Conservation (phyloP, 192 early-diverging fungal genomes). For the Coemansia sp. region DNA sequence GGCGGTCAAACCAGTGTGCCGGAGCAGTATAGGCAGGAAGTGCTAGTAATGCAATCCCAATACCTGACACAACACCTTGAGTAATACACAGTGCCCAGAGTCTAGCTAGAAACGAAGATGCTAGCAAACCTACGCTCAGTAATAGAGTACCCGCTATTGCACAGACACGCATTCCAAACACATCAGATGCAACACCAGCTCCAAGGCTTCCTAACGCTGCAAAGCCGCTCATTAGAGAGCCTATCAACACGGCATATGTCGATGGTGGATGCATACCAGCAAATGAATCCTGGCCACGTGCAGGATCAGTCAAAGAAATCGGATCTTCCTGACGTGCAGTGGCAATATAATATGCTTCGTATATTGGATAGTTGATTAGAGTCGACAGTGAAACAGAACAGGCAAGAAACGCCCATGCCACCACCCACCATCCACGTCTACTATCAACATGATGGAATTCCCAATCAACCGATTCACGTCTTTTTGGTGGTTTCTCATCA, state of each 20-base stretch:
- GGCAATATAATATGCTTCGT: conserved; percentile 26
- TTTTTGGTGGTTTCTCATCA: background rate
- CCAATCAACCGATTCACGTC: conserved; percentile 16
- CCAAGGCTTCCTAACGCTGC: conserved; percentile 16
- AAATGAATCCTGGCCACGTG: conserved; percentile 1
- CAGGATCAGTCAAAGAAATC: background rate
- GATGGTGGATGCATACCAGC: conserved; percentile 3
- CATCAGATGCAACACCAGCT: conserved; percentile 25
- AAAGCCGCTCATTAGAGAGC: conserved; percentile 29
- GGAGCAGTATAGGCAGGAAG: conserved; percentile 53
- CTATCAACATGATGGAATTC: conserved; percentile 33
- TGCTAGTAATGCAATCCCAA: conserved; percentile 49
- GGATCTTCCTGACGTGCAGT: background rate
- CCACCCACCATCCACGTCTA: conserved; percentile 17
- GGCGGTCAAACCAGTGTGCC: conserved; percentile 55
- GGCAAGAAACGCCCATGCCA: conserved; percentile 26
- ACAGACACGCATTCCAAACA: conserved; percentile 11
- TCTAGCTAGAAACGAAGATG: conserved; percentile 52
- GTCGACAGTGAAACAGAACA: conserved; percentile 32
- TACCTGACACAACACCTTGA: conserved; percentile 59
- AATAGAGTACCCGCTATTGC: conserved; percentile 38
- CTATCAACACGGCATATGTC: conserved; percentile 26
- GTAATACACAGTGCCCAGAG: conserved; percentile 60
- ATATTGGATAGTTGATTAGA: conserved; percentile 34
- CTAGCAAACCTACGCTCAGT: conserved; percentile 41